A percentile compares a stretch with the other conserved stretches of the same genome.
Conservation (phyloP, 2,329 filamentous ascomycete species). For the Boeremia exigua region DNA sequence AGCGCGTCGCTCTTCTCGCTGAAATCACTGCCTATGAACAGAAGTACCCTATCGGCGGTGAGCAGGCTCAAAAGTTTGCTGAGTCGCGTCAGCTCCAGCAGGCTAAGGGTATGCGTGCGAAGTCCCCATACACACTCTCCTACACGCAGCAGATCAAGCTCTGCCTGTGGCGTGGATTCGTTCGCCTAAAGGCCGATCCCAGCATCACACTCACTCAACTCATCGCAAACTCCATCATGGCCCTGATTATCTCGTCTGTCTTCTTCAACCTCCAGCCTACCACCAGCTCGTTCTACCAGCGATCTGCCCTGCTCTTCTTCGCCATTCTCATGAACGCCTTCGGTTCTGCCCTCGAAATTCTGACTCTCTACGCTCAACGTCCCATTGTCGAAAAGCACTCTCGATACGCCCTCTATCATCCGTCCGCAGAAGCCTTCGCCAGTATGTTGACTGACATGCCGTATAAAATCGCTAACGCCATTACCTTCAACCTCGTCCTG, state of each 20-base stretch:
- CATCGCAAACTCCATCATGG: constrained; percentile 76
- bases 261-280: constrained; percentile 75
- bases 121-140: constrained; percentile 84
- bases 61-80: constrained; percentile 54
- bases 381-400: constrained; percentile 91
- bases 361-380: constrained; percentile 85
- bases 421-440: constrained; percentile 83
- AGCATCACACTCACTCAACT: constrained; percentile 72
- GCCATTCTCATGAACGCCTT: constrained; percentile 88
- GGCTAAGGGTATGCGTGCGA: constrained; percentile 60
- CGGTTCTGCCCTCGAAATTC: constrained; percentile 79
- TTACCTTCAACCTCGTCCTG: constrained; percentile 78
- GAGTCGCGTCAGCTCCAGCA: constrained; percentile 55
- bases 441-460: constrained; percentile 89
- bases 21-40: constrained; percentile 56
- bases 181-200: constrained; percentile 77
- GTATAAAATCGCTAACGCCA: constrained; percentile 76
- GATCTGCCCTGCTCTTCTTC: constrained; percentile 85
- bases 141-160: constrained; percentile 76
- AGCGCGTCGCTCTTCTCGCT: constrained; percentile 52
- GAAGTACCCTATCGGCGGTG: constrained; percentile 54
- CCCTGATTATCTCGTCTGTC: constrained; percentile 78
- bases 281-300: constrained; percentile 77
- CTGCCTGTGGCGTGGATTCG: constrained; percentile 81
- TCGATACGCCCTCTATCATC: constrained; percentile 87